phyloP scores from a whole-genome alignment of 441 rosid genomes.

The Eutrema salsugineum region DNA sequence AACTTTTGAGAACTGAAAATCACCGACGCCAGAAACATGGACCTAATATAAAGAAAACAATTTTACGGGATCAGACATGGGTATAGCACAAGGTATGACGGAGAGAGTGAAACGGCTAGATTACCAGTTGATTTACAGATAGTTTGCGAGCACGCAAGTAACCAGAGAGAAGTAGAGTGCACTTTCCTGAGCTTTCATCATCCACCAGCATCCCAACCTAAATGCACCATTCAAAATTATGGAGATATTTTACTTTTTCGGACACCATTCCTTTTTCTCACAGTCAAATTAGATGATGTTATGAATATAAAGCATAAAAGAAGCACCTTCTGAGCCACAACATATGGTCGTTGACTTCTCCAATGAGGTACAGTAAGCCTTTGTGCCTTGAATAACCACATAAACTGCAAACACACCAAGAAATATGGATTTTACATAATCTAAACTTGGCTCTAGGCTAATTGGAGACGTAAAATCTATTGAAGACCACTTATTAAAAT shows the following conservation, averaged over 20 bases:
- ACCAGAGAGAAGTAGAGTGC: constrained; percentile 74
- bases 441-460: not conserved
- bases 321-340: constrained; percentile 73
- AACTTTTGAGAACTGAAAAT: constrained; percentile 77
- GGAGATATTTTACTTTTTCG: not conserved
- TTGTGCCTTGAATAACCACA: constrained; percentile 86
- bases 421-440: not conserved
- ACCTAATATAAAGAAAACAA: constrained; percentile 44
- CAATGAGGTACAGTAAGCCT: constrained; percentile 78
- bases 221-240: not conserved
- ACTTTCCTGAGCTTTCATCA: constrained; percentile 49
- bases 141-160: constrained; percentile 67
- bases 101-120: constrained; percentile 12
- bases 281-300: not conserved
- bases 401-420: constrained; percentile 51
- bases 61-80: not conserved
- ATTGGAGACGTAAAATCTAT: not conserved
- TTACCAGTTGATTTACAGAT: constrained; percentile 95
- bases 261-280: not conserved
- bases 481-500: not conserved
- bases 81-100: constrained; percentile 14
- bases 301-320: not conserved
- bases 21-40: constrained; percentile 91
- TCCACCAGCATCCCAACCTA: constrained; percentile 64
- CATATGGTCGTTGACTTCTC: constrained; percentile 81